These are phyloP conservation scores for Cymodocea nodosa DNA, from an alignment of 116 monocot genomes.

Conservation along the genomic window DNA sequence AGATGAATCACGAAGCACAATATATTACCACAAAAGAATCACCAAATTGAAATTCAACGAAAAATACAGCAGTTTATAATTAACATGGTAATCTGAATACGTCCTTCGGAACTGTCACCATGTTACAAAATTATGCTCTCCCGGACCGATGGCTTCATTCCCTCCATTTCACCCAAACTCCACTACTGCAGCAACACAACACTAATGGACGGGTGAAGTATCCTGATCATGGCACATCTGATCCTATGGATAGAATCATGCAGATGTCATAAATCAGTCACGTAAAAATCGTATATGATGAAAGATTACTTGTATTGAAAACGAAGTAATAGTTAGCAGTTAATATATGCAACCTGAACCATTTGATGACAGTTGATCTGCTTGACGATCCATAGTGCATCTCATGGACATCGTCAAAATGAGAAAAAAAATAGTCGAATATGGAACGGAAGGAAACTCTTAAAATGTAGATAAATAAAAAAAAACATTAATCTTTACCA, in stretches of 20 bases:
- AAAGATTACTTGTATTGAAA: too few species aligned
- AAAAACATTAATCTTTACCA: too few species aligned
- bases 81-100: background rate
- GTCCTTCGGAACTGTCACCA: background rate
- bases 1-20: background rate
- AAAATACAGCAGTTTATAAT: background rate
- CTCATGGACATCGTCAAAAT: too few species aligned
- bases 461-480: too few species aligned
- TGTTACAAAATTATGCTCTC: slow-evolving; percentile 4
- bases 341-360: too few species aligned
- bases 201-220: background rate
- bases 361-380: background rate
- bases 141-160: slow-evolving; percentile 12
- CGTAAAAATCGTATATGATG: too few species aligned
- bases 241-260: background rate
- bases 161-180: slow-evolving; percentile 5
- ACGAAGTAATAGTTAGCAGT: too few species aligned
- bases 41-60: background rate
- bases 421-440: too few species aligned
- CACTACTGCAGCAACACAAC: background rate
- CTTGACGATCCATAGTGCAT: too few species aligned
- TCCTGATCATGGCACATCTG: background rate
- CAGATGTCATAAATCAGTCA: background rate
- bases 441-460: too few species aligned
- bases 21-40: background rate